Evolutionary conservation across 148 eudicot genomes (phyloP).

Genomic region (Hydrangea macrophylla): DNA sequence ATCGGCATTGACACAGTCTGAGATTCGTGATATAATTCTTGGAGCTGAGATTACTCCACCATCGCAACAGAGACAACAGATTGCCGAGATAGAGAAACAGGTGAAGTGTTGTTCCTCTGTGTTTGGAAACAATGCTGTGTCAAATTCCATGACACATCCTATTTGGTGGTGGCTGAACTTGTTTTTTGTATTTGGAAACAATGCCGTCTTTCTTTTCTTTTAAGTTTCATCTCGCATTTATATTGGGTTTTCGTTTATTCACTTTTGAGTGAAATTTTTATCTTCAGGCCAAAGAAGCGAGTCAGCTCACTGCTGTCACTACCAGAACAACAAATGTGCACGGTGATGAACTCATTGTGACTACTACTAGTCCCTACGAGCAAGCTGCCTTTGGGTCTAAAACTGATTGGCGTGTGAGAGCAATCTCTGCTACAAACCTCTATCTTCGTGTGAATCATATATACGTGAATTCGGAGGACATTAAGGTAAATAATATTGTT

Average conservation of each 20-base stretch:
- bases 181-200: background rate
- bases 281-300: conserved; percentile 69
- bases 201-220: too few relatives aligned
- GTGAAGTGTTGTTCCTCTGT: background rate
- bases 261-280: background rate
- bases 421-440: conserved; percentile 97
- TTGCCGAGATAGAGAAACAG: conserved; percentile 99
- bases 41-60: conserved; percentile 99
- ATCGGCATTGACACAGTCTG: conserved; percentile 93
- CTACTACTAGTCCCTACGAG: conserved; percentile 96
- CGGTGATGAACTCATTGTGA: conserved; percentile 89
- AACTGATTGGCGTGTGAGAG: conserved; percentile 99
- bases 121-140: background rate
- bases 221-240: background rate
- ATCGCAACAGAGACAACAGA: conserved; percentile 96
- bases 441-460: conserved; percentile 98
- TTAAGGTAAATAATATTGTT: conserved; percentile 55
- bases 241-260: background rate
- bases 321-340: conserved; percentile 92
- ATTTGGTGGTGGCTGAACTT: conserved; percentile 1
- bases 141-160: background rate
- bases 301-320: conserved; percentile 89
- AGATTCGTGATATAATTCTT: conserved; percentile 96
- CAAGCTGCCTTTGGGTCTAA: conserved; percentile 87
- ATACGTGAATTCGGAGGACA: conserved; percentile 97